phyloP scores from a whole-genome alignment of 805 yeast genomes.

The Barnettozyma salicaria region DNA sequence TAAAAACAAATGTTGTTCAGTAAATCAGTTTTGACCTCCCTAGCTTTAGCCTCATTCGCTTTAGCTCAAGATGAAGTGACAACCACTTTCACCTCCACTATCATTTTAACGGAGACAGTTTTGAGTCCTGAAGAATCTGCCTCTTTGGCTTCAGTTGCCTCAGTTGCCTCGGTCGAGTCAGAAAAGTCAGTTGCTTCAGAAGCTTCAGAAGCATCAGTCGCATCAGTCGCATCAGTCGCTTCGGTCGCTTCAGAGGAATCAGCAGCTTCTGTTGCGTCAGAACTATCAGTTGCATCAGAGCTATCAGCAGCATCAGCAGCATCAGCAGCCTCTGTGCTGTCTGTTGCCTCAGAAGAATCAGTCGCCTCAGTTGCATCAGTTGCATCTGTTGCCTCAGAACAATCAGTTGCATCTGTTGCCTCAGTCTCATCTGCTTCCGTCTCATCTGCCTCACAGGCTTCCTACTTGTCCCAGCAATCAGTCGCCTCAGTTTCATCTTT shows the following conservation, averaged over 20 bases:
- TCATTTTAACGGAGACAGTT: slow-evolving; percentile 29
- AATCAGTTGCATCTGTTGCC: slow-evolving; percentile 16
- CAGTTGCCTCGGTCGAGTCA: slow-evolving; percentile 18
- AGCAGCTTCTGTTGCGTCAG: slow-evolving; percentile 11
- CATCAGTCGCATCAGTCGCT: slow-evolving; percentile 3
- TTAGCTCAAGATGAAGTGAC: slow-evolving; percentile 26
- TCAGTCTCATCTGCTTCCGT: slow-evolving; percentile 13
- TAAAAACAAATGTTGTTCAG: slow-evolving; percentile 20
- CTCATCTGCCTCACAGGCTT: slow-evolving; percentile 16
- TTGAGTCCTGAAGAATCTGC: slow-evolving; percentile 26
- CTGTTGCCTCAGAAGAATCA: slow-evolving; percentile 8
- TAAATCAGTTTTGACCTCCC: slow-evolving; percentile 26
- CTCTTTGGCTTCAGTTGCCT: slow-evolving; percentile 8
- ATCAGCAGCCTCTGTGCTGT: slow-evolving; percentile 8
- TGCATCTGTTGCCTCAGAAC: slow-evolving; percentile 23
- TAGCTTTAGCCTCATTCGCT: slow-evolving; percentile 25
- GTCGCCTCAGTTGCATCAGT: slow-evolving; percentile 19
- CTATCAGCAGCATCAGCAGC: slow-evolving; percentile 14
- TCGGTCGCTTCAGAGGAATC: slow-evolving; percentile 19
- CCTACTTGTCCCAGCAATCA: slow-evolving; percentile 15
- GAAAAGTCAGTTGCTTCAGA: slow-evolving; percentile 19
- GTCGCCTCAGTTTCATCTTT: slow-evolving; percentile 21
- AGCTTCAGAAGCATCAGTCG: slow-evolving; percentile 14
- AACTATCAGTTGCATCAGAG: no score
- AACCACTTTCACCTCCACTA: slow-evolving; percentile 34